Percentiles rank a stretch among this genome's conserved stretches.
phyloP scores from a whole-genome alignment of 169 alveolate species.

The Plasmodium berghei region DNA sequence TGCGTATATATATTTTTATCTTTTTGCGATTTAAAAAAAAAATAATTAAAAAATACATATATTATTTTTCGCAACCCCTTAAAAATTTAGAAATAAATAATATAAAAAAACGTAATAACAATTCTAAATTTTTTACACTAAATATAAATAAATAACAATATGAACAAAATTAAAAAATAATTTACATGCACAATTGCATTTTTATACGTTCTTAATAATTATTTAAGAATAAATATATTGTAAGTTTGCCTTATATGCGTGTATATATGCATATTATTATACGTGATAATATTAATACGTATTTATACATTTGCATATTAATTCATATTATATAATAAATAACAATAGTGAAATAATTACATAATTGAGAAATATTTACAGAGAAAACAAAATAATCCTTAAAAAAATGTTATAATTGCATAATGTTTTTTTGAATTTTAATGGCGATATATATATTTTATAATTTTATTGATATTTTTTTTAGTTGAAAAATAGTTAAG shows the following conservation, averaged over 20 bases:
- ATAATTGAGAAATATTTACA: not conserved
- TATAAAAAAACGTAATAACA: not conserved
- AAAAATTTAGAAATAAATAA: not conserved
- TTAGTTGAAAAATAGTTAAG: no score
- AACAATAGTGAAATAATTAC: not conserved
- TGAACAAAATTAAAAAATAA: constrained; percentile 4
- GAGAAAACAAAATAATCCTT: not conserved
- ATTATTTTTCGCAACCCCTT: constrained; percentile 3
- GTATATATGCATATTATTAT: not conserved
- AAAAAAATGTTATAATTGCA: not conserved
- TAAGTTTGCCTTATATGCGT: not conserved
- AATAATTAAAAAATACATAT: not conserved
- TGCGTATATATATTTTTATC: not conserved
- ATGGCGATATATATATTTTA: no score
- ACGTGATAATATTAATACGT: not conserved
- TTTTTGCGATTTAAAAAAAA: constrained; percentile 5
- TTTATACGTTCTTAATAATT: constrained; percentile 5
- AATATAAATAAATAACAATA: not conserved
- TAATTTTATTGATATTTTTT: no score
- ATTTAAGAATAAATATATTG: not conserved
- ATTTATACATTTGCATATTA: not conserved
- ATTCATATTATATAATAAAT: not conserved
- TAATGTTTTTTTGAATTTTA: no score
- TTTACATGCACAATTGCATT: constrained; percentile 3
- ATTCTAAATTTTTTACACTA: constrained; percentile 8